Conservation (phyloP, 2,329 filamentous ascomycete genomes). For the Microsporum ferrugineum region DNA sequence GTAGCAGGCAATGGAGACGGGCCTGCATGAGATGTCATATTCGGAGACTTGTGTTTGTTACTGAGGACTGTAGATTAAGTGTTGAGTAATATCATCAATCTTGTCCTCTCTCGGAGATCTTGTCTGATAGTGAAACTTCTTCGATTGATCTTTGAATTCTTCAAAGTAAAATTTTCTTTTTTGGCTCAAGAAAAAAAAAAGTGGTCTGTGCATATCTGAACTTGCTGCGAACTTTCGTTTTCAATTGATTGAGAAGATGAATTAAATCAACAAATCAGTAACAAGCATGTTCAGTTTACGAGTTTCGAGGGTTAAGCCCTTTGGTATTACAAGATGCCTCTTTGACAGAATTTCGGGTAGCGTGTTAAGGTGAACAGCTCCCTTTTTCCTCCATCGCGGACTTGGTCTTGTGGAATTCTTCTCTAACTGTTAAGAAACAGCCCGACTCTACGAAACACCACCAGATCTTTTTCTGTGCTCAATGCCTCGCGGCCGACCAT, state of each 20-base stretch:
- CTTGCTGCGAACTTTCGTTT: not conserved
- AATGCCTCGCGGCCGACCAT: conserved; percentile 19
- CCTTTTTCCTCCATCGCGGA: not conserved
- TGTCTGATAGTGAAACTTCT: not conserved
- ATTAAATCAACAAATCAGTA: not conserved
- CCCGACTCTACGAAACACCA: not conserved
- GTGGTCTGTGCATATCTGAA: not conserved
- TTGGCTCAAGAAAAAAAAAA: not conserved
- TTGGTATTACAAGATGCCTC: not conserved
- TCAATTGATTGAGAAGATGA: not conserved
- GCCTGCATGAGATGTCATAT: conserved; percentile 26
- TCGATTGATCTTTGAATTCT: not conserved
- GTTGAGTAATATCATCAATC: not conserved
- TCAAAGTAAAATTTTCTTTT: not conserved
- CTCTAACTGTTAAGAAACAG: not conserved
- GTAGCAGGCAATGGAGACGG: conserved; percentile 30
- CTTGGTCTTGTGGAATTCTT: not conserved
- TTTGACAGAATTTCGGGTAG: not conserved
- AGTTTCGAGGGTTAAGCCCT: not conserved
- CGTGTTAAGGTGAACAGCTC: not conserved
- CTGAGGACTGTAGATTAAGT: not conserved
- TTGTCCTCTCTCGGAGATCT: not conserved
- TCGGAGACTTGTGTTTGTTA: not conserved
- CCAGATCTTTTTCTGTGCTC: not conserved
- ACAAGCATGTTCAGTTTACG: not conserved